Base-by-base conservation (phyloP, 1,284 basidiomycete species). In the Malassezia japonica region DNA sequence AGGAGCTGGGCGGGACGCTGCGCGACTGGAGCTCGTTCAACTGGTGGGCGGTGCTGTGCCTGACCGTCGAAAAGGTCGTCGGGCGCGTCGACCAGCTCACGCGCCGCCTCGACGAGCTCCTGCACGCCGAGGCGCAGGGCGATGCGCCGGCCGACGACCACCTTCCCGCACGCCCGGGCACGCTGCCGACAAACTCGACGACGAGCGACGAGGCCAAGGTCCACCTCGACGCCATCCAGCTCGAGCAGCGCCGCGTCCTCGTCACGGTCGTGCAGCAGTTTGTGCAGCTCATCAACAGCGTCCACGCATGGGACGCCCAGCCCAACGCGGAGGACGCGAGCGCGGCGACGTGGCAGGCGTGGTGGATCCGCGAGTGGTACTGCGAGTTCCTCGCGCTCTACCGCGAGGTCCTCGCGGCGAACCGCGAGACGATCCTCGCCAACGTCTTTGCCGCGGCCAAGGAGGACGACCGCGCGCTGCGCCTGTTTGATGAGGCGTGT, bases 41-140 rank as follows among this genome's bases (percentile, higher is more conserved):
- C 27, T 65, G 61, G 58, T 71, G 63, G 65, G 48, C 50, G 13
- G 28, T 73, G 29, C 34, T 72, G 18, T 42, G 56, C 6, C 46
- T 70, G 15, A 70, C 69, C 13, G 44, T 71, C n/a, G 65, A 73
- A 15, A 73, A 73, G 45, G 64, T 72, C 6, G 62, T 70, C 16
- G 70, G 69, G 2, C 59, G 70, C 3, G 70, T 73, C 13, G 63
- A 62, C 45, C 70, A 73, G 45, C 55, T 73, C 7, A 47, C 53
- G 21, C 57, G 56, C 9, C 44, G 70, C n/a, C 43, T 71, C 15
- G 62, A 62, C 16, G 50, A 55, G 13, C 60, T 60, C 1, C 34
- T 56, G 34, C 47, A 60, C 1, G 48, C 55, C 6, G 62, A 65
- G 28, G 60, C 57, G 2, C 53, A 60, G n/a, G 57, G 60, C 13